These are phyloP conservation scores for Pythium plurisporium DNA, from an alignment of 352 stramenopile species.

Conservation along the genomic window DNA sequence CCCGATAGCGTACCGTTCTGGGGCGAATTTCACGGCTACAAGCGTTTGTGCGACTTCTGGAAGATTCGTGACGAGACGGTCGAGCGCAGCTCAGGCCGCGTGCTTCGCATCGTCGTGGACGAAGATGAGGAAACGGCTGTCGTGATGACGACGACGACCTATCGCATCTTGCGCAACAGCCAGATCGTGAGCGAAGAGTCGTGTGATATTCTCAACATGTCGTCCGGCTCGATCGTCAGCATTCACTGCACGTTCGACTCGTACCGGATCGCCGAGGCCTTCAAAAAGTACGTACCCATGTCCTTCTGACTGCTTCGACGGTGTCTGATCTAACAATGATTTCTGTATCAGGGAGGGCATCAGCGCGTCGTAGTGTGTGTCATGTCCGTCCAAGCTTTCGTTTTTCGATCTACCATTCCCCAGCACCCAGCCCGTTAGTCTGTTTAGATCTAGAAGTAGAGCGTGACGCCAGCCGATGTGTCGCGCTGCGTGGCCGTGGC, in stretches of 20 bases:
- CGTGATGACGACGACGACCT: constrained; percentile 86
- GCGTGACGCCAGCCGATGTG: not conserved
- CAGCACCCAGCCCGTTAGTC: not conserved
- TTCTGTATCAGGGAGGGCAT: constrained; percentile 52
- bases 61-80: constrained; percentile 86
- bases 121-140: constrained; percentile 85
- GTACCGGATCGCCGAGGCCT: constrained; percentile 75
- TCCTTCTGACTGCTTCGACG: too few relatives aligned
- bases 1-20: constrained; percentile 83
- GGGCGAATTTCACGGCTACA: constrained; percentile 87
- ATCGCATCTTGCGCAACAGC: constrained; percentile 84
- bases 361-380: constrained; percentile 59
- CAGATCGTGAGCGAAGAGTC: constrained; percentile 83
- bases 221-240: constrained; percentile 62
- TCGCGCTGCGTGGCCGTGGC: not conserved
- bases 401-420: not conserved
- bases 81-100: constrained; percentile 74
- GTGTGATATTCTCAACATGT: constrained; percentile 82
- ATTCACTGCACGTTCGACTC: constrained; percentile 89
- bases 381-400: not conserved
- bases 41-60: constrained; percentile 84
- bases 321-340: constrained; percentile 17
- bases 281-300: constrained; percentile 86
- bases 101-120: constrained; percentile 79
- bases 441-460: constrained; percentile 23